Evolutionary conservation across 139 green algal genomes (phyloP), one percentile per base, ranked within the genome.

Genomic region (Desmodesmus armatus): DNA sequence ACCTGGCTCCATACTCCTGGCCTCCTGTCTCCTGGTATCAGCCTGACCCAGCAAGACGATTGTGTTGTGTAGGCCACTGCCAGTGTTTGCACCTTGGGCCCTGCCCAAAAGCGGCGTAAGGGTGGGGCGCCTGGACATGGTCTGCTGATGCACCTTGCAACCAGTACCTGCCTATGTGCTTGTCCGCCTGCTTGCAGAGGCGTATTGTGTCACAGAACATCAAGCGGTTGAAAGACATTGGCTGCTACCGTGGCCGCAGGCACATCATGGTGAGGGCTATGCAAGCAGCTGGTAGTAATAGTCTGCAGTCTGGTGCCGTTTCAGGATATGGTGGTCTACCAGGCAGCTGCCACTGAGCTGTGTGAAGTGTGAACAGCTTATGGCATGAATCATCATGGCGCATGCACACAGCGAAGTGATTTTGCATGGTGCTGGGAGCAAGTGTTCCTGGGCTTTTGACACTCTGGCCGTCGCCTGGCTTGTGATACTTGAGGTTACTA

Each of bases 191-290:
- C 17, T 35, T 88, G 86, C 88, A 93, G 89, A 92, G 96, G 80
- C 92, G 97, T 51, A 94, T 96, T 72, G 96, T 96, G 51, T 35
- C 90, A 3, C 86, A 98, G 41, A 97, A 98, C 93, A 99, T 99
- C 93, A 98, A 99, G 94, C 91, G 97, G 44, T 89, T 99, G 63
- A 99, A 98, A 85, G 98, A 99, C 82, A 99, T 99, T 71, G 90
- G 93, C 73, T 98, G 95, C 96, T 99, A 99, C 93, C 93, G 97
- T 25, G 98, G 98, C 33, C 92, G 91, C 55, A 88, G 98, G 39
- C 97, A 99, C 93, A 94, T 95, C 84, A 95, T 94, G 88, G 93
- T 95, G 73, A 66, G 92, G 9, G n/a, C 27, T 5, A 39, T 35
- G 11, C 35, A 5, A 11, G 40, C 70, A 29, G 66, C 35, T 31